phyloP scores from a whole-genome alignment of 352 stramenopile species.

The Phytophthora constricta region DNA sequence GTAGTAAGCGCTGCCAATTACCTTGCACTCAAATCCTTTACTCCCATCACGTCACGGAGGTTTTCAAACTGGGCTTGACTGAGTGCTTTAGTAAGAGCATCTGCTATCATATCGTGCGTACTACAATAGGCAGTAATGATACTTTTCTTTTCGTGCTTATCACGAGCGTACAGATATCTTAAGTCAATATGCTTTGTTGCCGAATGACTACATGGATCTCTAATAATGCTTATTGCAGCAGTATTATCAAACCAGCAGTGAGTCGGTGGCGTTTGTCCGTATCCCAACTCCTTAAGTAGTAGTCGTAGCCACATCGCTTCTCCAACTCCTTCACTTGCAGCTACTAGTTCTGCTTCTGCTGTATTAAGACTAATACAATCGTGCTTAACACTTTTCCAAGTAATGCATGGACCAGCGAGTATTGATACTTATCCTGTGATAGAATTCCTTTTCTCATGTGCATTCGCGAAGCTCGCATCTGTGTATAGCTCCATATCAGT shows the following conservation, averaged over 20 bases:
- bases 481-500: slow-evolving; percentile 1
- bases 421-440: slow-evolving; percentile 4
- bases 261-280: not conserved
- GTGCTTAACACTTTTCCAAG: slow-evolving; percentile 12
- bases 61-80: slow-evolving; percentile 12
- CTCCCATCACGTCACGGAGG: not conserved
- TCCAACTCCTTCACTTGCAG: slow-evolving; percentile 14
- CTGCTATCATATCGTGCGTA: slow-evolving; percentile 14
- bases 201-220: slow-evolving; percentile 1
- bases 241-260: slow-evolving; percentile 14
- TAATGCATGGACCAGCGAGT: slow-evolving; percentile 1
- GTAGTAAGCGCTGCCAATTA: too few species aligned
- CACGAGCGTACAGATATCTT: slow-evolving; percentile 1
- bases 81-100: slow-evolving; percentile 10
- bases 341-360: slow-evolving; percentile 14
- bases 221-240: slow-evolving; percentile 9
- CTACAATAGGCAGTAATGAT: slow-evolving; percentile 7
- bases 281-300: slow-evolving; percentile 5
- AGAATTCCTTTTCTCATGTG: slow-evolving; percentile 8
- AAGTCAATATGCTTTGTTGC: slow-evolving; percentile 15
- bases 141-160: slow-evolving; percentile 8
- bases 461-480: slow-evolving; percentile 12
- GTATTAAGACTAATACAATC: slow-evolving; percentile 10
- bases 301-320: slow-evolving; percentile 3
- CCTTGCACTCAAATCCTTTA: slow-evolving; percentile 1